Conservation (phyloP, 1,284 basidiomycete genomes). For the Ustilago sp. region DNA sequence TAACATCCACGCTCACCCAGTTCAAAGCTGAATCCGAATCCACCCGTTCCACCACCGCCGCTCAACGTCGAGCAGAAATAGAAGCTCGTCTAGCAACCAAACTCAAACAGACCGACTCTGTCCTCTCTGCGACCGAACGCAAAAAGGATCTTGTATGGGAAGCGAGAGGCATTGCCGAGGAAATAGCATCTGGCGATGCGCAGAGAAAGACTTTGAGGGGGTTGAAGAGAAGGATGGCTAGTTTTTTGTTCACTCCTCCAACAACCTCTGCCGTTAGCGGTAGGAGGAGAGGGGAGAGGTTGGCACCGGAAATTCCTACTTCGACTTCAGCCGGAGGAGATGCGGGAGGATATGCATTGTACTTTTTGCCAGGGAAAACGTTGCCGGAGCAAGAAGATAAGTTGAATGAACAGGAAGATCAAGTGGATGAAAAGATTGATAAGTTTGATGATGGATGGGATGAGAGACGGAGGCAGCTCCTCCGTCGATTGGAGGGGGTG, state of each 20-base stretch:
- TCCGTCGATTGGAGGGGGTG: slow-evolving; percentile 15
- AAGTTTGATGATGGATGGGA: slow-evolving; percentile 26
- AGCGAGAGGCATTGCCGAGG: slow-evolving; percentile 25
- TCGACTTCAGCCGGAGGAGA: not conserved
- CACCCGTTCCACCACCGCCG: slow-evolving; percentile 1
- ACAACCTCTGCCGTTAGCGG: not conserved
- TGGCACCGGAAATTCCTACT: slow-evolving; percentile 21
- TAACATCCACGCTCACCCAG: slow-evolving; percentile 28
- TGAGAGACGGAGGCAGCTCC: not conserved
- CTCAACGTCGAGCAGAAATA: slow-evolving; percentile 17
- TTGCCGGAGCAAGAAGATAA: slow-evolving; percentile 40
- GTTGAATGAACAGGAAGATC: slow-evolving; percentile 45
- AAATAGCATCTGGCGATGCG: slow-evolving; percentile 18
- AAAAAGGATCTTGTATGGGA: slow-evolving; percentile 19
- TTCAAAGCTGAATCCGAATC: slow-evolving; percentile 40
- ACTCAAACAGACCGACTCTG: not conserved
- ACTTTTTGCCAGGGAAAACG: slow-evolving; percentile 36
- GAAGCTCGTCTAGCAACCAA: slow-evolving; percentile 22
- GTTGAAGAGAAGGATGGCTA: slow-evolving; percentile 35
- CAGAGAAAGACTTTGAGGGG: slow-evolving; percentile 26
- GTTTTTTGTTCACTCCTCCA: slow-evolving; percentile 31
- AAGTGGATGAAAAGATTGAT: slow-evolving; percentile 43
- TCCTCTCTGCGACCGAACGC: not conserved
- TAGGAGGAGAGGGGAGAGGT: not conserved
- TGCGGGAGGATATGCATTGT: slow-evolving; percentile 14